Conservation (phyloP, 495 filamentous ascomycete species). For the Halenospora varia region DNA sequence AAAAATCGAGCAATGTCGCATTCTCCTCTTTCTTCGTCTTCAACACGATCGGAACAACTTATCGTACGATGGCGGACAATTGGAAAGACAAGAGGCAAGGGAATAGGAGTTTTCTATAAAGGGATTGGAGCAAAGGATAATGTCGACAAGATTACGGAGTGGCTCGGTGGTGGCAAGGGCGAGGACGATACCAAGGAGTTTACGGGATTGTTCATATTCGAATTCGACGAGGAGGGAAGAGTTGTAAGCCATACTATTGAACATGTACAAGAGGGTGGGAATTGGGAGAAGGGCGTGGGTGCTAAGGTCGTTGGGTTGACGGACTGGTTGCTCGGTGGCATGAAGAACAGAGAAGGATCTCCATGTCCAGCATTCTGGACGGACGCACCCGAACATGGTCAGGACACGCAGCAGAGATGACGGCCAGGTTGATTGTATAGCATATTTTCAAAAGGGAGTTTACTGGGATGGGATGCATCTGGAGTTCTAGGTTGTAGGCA, state of each 20-base stretch:
- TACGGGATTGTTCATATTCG: slow-evolving; percentile 86
- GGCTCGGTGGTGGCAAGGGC: slow-evolving; percentile 35
- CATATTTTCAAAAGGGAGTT: neutral
- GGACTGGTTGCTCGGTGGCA: slow-evolving; percentile 78
- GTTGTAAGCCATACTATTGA: slow-evolving; percentile 88
- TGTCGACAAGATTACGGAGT: slow-evolving; percentile 47
- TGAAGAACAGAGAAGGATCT: slow-evolving; percentile 31
- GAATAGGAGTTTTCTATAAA: slow-evolving; percentile 36
- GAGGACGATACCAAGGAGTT: slow-evolving; percentile 53
- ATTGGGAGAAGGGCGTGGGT: slow-evolving; percentile 59
- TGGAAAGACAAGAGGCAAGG: slow-evolving; percentile 30
- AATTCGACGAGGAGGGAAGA: slow-evolving; percentile 87
- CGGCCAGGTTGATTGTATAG: neutral
- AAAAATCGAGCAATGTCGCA: slow-evolving; percentile 35
- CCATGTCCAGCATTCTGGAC: slow-evolving; percentile 25
- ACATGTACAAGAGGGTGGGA: slow-evolving; percentile 74
- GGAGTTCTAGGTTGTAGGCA: neutral
- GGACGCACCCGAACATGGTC: slow-evolving; percentile 33
- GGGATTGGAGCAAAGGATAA: slow-evolving; percentile 36
- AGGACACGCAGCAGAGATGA: neutral
- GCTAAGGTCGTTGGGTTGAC: slow-evolving; percentile 78
- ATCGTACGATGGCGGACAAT: slow-evolving; percentile 78
- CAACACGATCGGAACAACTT: slow-evolving; percentile 58
- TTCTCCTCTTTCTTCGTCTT: slow-evolving; percentile 7
- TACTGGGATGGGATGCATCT: neutral